Base-by-base conservation (phyloP, 2,329 filamentous ascomycete species). In the Sporothrix pallida region DNA sequence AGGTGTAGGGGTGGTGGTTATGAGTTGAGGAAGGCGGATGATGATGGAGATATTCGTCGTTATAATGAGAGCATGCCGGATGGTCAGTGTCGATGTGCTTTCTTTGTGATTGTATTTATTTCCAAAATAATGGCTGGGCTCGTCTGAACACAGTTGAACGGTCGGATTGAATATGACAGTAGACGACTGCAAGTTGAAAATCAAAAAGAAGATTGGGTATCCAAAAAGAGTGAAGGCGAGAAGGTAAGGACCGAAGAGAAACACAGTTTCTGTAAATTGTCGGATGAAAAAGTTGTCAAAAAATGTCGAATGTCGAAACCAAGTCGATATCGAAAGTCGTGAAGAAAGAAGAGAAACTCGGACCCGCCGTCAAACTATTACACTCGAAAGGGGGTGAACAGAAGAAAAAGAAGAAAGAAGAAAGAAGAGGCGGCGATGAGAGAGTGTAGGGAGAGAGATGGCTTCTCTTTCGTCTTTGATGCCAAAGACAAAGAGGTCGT, bases 301-400 rank as follows among this genome's bases (percentile, higher is more conserved):
- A 72, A 72, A 37, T 20, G 58, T 67, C 74, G 77, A 65, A 42
- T 65, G 37, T 65, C 60, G 37, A 65, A 65, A 44, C 42, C 42
- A 48, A 65, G 76, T 69, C 52, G 52, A 60, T 42, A 26, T 54
- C 26, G 37, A 48, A 63, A 54, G 48, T 52, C 48, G 48, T 17
- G n/a, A 56, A 56, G 52, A 71, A 72, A 60, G 68, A 75, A 44
- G 44, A 67, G 62, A 71, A 73, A 69, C 42, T 72, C 77, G 77
- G 77, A 60, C 78, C 77, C 60, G 77, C 78, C 78, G 78, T 80
- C 74, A 62, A 62, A 74, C 46, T 44, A 37, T 74, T 42, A 69
- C 67, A 42, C 67, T 23, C 20, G 12, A 15, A 69, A 69, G n/a
- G 17, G 26, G 54, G 65, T 50, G 46, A 52, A 68, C 63, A 58